These are phyloP conservation scores for Cerrena zonata DNA, from an alignment of 1,284 basidiomycete species.

Conservation along the genomic window DNA sequence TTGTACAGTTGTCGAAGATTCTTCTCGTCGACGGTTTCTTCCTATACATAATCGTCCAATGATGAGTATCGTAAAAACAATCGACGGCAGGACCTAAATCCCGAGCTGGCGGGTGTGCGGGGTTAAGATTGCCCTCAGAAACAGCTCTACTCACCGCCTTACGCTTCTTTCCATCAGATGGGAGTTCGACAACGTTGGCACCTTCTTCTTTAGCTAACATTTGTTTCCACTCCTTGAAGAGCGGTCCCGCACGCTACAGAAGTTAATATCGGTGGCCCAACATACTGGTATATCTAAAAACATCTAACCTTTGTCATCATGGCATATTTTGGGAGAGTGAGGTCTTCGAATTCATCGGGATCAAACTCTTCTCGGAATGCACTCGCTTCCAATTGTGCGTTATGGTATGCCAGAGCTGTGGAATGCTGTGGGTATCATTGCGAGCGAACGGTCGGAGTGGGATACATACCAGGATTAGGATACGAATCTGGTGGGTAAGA, in stretches of 20 bases:
- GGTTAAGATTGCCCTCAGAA: background rate
- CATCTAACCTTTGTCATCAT: constrained; percentile 70
- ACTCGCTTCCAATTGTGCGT: constrained; percentile 83
- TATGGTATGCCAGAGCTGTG: constrained; percentile 75
- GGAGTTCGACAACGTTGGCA: constrained; percentile 41
- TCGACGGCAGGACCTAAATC: background rate
- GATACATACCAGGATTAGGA: constrained; percentile 81
- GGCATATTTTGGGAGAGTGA: constrained; percentile 72
- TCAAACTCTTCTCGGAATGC: constrained; percentile 88
- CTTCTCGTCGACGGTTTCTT: constrained; percentile 53
- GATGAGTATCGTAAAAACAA: constrained; percentile 1
- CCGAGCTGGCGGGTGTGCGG: background rate
- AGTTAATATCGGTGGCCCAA: constrained; percentile 6
- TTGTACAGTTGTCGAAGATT: constrained; percentile 66
- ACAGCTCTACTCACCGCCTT: constrained; percentile 50
- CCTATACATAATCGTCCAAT: constrained; percentile 34
- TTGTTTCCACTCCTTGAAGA: constrained; percentile 74
- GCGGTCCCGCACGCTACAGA: constrained; percentile 62
- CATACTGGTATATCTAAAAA: constrained; percentile 1
- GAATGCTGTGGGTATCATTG: background rate
- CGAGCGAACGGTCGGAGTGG: constrained; percentile 5
- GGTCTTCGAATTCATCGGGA: constrained; percentile 68
- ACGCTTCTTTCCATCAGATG: constrained; percentile 54
- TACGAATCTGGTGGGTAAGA: constrained; percentile 84
- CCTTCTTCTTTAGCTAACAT: constrained; percentile 62